These are phyloP conservation scores for Thelephora aurantiotincta DNA, from an alignment of 768 basidiomycete genomes.

Conservation along the genomic window DNA sequence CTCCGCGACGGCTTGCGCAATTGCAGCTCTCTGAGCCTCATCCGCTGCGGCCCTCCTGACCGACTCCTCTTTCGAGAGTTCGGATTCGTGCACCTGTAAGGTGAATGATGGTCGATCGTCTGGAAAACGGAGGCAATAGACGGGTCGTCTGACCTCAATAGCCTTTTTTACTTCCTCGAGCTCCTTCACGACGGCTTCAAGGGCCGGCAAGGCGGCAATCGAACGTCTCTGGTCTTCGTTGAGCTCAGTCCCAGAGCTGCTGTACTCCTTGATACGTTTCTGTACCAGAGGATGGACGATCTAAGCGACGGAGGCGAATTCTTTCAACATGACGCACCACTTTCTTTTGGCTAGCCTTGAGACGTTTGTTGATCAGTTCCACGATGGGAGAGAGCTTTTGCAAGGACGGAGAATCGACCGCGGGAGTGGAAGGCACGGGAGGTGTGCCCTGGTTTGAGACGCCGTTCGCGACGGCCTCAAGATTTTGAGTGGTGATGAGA, in stretches of 20 bases:
- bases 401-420: slow-evolving; percentile 8
- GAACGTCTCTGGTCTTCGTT: slow-evolving; percentile 80
- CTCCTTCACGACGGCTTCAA: slow-evolving; percentile 74
- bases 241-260: slow-evolving; percentile 50
- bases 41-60: slow-evolving; percentile 42
- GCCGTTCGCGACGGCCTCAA: neutral
- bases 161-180: slow-evolving; percentile 73
- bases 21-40: slow-evolving; percentile 37
- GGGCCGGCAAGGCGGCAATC: slow-evolving; percentile 53
- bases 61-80: slow-evolving; percentile 40
- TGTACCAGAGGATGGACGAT: slow-evolving; percentile 15
- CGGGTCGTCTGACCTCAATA: slow-evolving; percentile 44
- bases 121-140: neutral
- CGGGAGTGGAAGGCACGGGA: slow-evolving; percentile 5
- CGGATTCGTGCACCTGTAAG: slow-evolving; percentile 46
- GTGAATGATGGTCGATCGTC: neutral
- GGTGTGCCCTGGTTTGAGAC: neutral
- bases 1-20: slow-evolving; percentile 39
- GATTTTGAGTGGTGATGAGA: neutral
- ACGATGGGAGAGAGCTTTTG: slow-evolving; percentile 55
- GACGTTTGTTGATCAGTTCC: slow-evolving; percentile 67
- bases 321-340: slow-evolving; percentile 37
- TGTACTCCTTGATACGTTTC: slow-evolving; percentile 64
- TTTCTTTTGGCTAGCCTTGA: slow-evolving; percentile 71
- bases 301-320: neutral